Evolutionary conservation across 2,329 filamentous ascomycete species (phyloP).

Genomic region (Dothiorella sarmentorum): DNA sequence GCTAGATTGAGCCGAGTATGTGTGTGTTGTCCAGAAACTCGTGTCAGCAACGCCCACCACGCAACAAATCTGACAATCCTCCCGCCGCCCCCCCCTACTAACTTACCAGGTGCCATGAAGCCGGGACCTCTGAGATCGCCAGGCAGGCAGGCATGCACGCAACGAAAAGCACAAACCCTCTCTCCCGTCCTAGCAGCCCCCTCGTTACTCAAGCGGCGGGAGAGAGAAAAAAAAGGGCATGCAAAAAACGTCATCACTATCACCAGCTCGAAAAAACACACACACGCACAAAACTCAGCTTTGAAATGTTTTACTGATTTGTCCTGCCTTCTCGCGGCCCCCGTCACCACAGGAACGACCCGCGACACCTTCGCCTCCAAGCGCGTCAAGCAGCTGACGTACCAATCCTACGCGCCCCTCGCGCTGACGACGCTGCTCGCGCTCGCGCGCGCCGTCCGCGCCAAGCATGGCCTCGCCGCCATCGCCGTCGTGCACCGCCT

Average conservation of each 20-base stretch:
- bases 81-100: neutral
- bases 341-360: slow-evolving; percentile 70
- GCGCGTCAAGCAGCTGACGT: slow-evolving; percentile 70
- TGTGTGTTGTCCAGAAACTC: neutral
- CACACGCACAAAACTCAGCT: slow-evolving; percentile 31
- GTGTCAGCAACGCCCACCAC: neutral
- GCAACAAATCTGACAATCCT: neutral
- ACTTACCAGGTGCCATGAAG: too few relatives aligned
- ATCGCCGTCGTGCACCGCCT: slow-evolving; percentile 82
- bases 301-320: too few relatives aligned
- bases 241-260: too few relatives aligned
- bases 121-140: too few relatives aligned
- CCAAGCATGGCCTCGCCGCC: slow-evolving; percentile 63
- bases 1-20: neutral
- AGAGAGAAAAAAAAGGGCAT: neutral
- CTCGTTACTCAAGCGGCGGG: too few relatives aligned
- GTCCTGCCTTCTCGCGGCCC: too few relatives aligned
- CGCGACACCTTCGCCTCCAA: slow-evolving; percentile 69
- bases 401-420: slow-evolving; percentile 68
- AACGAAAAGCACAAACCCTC: too few relatives aligned
- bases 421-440: slow-evolving; percentile 65
- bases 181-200: too few relatives aligned
- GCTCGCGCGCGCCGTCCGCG: slow-evolving; percentile 58
- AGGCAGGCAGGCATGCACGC: too few relatives aligned
- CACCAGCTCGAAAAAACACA: too few relatives aligned